phyloP scores from a whole-genome alignment of 2,329 filamentous ascomycete genomes.

The Tricladium varicosporioides region DNA sequence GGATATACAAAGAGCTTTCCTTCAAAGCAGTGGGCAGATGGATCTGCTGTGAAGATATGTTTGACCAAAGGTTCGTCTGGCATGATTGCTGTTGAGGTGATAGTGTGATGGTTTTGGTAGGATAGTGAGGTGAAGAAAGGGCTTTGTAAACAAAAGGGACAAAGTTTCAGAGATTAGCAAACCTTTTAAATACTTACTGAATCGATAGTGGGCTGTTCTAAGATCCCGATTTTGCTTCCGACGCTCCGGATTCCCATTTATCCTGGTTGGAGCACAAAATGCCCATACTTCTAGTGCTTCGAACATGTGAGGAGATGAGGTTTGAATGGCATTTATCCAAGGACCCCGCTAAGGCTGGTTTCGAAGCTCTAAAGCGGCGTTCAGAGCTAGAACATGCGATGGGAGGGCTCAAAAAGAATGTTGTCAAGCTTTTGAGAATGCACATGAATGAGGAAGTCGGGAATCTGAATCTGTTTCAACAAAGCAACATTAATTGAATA shows the following conservation, averaged over 20 bases:
- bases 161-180: background rate
- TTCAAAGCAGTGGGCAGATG: slow-evolving; percentile 78
- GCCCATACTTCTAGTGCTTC: background rate
- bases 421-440: too few species aligned
- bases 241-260: slow-evolving; percentile 6
- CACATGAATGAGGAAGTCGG: too few species aligned
- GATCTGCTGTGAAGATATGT: slow-evolving; percentile 75
- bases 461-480: too few species aligned
- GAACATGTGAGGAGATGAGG: background rate
- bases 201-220: background rate
- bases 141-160: background rate
- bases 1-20: slow-evolving; percentile 76
- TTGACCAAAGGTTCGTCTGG: slow-evolving; percentile 12
- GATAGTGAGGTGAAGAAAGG: background rate
- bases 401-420: too few species aligned
- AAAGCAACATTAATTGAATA: too few species aligned
- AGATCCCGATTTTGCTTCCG: slow-evolving; percentile 4
- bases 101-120: background rate
- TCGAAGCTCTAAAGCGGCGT: too few species aligned
- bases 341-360: too few species aligned
- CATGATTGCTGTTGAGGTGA: background rate
- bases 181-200: slow-evolving; percentile 5
- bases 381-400: too few species aligned
- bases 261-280: background rate
- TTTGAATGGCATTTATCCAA: too few species aligned